A percentile compares a stretch with the other conserved stretches of the same genome.
Conservation (phyloP, 2,329 filamentous ascomycete species). For the Dryadomyces sulphureus region DNA sequence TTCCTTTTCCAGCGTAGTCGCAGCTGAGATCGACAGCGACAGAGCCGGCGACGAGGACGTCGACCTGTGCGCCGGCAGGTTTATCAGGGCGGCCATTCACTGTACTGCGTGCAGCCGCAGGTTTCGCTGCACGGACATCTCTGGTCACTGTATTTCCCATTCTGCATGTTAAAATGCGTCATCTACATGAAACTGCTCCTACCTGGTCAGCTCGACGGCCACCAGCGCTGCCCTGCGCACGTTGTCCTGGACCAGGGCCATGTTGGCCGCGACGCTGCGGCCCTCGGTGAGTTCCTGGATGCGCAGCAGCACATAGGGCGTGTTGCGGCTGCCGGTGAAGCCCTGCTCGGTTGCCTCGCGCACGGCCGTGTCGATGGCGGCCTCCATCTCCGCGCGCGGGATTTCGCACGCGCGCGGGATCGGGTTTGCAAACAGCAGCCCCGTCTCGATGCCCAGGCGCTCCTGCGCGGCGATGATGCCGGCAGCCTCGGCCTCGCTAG, state of each 20-base stretch:
- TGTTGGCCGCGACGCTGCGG: slow-evolving; percentile 60
- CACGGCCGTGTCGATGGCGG: slow-evolving; percentile 53
- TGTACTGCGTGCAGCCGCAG: too few species aligned
- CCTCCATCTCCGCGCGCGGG: slow-evolving; percentile 54
- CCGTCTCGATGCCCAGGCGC: slow-evolving; percentile 56
- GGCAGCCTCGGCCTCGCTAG: slow-evolving; percentile 68
- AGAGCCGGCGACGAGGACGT: slow-evolving; percentile 81
- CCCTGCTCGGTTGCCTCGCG: slow-evolving; percentile 48
- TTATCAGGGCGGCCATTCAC: too few species aligned
- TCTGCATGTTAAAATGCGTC: too few species aligned
- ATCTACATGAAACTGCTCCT: too few species aligned
- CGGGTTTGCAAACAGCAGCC: slow-evolving; percentile 79
- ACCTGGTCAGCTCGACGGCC: slow-evolving; percentile 29
- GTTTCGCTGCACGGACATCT: too few species aligned
- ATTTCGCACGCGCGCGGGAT: slow-evolving; percentile 60
- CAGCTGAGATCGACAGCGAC: slow-evolving; percentile 80
- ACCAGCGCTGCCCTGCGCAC: slow-evolving; percentile 39
- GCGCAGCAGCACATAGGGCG: slow-evolving; percentile 65
- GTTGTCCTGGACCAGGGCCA: slow-evolving; percentile 40
- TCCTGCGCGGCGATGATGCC: slow-evolving; percentile 76
- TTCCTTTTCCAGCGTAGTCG: slow-evolving; percentile 50
- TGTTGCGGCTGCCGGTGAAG: slow-evolving; percentile 61
- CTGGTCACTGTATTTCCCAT: too few species aligned
- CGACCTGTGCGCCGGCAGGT: slow-evolving; percentile 18
- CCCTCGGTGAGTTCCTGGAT: slow-evolving; percentile 66